Evolutionary conservation across 148 eudicot species (phyloP).

Genomic region (Gaultheria prostrata): DNA sequence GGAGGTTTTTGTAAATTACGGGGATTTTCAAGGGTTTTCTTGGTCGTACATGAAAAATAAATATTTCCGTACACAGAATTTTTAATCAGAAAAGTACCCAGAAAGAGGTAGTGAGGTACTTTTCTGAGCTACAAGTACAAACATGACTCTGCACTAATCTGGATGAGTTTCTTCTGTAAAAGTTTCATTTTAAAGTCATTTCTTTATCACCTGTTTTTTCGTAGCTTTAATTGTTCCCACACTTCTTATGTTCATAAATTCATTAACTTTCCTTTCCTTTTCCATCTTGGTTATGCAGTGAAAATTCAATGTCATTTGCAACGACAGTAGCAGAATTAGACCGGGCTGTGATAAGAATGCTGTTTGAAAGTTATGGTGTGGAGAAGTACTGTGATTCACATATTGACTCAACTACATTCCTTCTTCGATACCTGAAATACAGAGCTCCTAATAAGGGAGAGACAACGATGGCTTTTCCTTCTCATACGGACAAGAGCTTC

Average conservation of each 20-base stretch:
- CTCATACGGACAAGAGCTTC: conserved; percentile 52
- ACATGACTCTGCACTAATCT: no score
- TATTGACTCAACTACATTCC: conserved; percentile 34
- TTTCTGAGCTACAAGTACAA: no score
- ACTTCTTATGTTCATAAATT: not conserved
- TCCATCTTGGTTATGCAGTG: conserved; percentile 20
- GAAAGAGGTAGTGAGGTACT: no score
- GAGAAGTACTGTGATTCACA: conserved; percentile 30
- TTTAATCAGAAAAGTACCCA: no score
- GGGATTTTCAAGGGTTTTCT: no score
- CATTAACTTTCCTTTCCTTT: not conserved
- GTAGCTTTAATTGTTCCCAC: not conserved
- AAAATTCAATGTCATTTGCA: conserved; percentile 33
- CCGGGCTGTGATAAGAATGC: conserved; percentile 25
- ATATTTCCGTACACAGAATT: no score
- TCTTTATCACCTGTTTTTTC: not conserved
- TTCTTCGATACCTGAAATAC: conserved; percentile 43
- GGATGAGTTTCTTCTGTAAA: no score
- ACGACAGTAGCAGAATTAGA: conserved; percentile 36
- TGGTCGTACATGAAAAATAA: no score
- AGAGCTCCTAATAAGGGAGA: conserved; percentile 32
- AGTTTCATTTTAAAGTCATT: no score
- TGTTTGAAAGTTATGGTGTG: conserved; percentile 45
- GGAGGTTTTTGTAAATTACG: no score
- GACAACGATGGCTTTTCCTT: conserved; percentile 39